Conservation (phyloP, 2,329 filamentous ascomycete genomes). For the Myriosclerotinia duriaeana region DNA sequence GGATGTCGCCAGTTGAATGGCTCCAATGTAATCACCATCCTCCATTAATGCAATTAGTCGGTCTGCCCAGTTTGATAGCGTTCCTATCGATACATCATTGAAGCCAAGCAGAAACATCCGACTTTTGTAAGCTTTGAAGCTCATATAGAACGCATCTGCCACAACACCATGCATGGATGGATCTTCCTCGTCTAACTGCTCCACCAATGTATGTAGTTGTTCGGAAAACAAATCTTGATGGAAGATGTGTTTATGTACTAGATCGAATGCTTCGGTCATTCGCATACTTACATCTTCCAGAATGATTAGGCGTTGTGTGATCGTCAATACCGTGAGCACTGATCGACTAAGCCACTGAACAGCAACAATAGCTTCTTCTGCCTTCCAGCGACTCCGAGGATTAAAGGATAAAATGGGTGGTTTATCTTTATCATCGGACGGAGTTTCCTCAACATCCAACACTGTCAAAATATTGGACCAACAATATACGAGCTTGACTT, state of each 20-base stretch:
- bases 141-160: slow-evolving; percentile 97
- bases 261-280: slow-evolving; percentile 91
- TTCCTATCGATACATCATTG: slow-evolving; percentile 87
- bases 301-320: slow-evolving; percentile 89
- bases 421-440: slow-evolving; percentile 69
- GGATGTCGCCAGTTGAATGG: slow-evolving; percentile 84
- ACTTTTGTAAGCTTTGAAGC: slow-evolving; percentile 92
- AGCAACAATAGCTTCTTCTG: slow-evolving; percentile 91
- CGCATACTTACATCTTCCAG: slow-evolving; percentile 86
- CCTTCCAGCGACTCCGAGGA: slow-evolving; percentile 83
- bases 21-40: slow-evolving; percentile 89
- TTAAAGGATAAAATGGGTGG: slow-evolving; percentile 77
- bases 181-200: slow-evolving; percentile 84
- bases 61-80: slow-evolving; percentile 96
- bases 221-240: slow-evolving; percentile 87
- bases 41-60: slow-evolving; percentile 92
- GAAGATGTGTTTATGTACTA: slow-evolving; percentile 88
- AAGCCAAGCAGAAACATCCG: slow-evolving; percentile 90
- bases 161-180: slow-evolving; percentile 91
- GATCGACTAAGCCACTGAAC: slow-evolving; percentile 96
- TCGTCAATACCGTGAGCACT: slow-evolving; percentile 85
- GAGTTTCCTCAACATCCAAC: slow-evolving; percentile 77
- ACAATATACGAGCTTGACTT: slow-evolving; percentile 90
- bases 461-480: slow-evolving; percentile 98
- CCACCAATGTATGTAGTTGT: slow-evolving; percentile 80